Conservation (phyloP, 164 flowering plant genomes). For the Macadamia tetraphylla region DNA sequence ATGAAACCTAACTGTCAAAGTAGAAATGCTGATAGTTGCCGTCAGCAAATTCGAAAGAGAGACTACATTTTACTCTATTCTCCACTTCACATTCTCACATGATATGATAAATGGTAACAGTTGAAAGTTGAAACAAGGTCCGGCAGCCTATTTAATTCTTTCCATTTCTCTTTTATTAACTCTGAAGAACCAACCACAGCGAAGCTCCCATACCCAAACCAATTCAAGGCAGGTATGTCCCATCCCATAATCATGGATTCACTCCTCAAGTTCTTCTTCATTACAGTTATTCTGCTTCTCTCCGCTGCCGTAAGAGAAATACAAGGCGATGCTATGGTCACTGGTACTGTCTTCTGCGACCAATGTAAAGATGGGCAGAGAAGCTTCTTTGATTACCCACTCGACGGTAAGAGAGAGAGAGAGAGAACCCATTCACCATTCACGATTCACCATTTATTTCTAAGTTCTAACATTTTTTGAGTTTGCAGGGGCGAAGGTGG, state of each 20-base stretch:
- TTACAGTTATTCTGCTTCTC: conserved; percentile 27
- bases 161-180: background rate
- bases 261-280: conserved; percentile 23
- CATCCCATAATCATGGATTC: conserved; percentile 33
- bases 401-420: conserved; percentile 38
- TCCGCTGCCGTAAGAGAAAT: conserved; percentile 39
- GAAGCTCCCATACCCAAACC: background rate
- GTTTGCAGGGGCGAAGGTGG: conserved; percentile 67
- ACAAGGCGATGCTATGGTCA: conserved; percentile 51
- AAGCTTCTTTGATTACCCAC: conserved; percentile 76
- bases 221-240: background rate
- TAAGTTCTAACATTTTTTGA: no score
- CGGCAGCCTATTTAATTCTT: conserved; percentile 6
- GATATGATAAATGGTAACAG: conserved; percentile 38
- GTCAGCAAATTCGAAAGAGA: no score
- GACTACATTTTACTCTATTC: no score
- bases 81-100: background rate
- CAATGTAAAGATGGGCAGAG: conserved; percentile 82
- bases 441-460: no score
- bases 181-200: background rate
- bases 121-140: conserved; percentile 33
- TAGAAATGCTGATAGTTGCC: no score
- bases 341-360: conserved; percentile 84
- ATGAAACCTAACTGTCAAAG: no score
- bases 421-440: no score